Conservation (phyloP, 495 filamentous ascomycete species). For the Amorphotheca resinae region DNA sequence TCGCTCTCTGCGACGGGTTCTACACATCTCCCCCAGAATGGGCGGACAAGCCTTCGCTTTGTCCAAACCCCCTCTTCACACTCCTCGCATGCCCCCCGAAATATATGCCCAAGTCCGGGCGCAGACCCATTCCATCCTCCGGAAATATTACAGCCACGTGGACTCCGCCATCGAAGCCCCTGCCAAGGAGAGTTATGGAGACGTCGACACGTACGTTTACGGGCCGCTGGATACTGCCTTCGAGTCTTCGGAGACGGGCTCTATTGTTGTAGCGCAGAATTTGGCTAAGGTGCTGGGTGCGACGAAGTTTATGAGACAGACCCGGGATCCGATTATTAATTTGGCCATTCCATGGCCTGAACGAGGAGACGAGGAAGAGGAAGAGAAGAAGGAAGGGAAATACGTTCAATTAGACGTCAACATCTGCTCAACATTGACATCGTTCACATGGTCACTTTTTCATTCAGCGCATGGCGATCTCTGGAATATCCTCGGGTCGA, state of each 20-base stretch:
- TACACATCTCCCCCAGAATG: too few species aligned
- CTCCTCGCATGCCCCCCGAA: constrained; percentile 42
- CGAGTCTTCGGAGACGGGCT: constrained; percentile 2
- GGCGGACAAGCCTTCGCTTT: constrained; percentile 44
- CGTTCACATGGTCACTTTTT: constrained; percentile 47
- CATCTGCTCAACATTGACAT: constrained; percentile 28
- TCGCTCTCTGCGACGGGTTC: too few species aligned
- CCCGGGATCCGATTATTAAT: constrained; percentile 20
- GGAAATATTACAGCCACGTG: constrained; percentile 32
- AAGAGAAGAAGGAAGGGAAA: constrained; percentile 14
- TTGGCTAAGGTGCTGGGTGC: constrained; percentile 22
- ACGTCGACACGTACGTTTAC: constrained; percentile 47
- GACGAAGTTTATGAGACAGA: constrained; percentile 17
- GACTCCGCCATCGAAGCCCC: constrained; percentile 42
- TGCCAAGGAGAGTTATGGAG: constrained; percentile 41
- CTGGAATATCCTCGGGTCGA: constrained; percentile 50
- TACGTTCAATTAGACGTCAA: constrained; percentile 56
- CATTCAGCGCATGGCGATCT: constrained; percentile 52
- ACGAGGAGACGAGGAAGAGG: neutral
- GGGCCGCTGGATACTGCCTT: constrained; percentile 17
- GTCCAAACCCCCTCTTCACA: constrained; percentile 30
- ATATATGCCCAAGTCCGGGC: constrained; percentile 34
- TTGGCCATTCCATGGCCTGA: constrained; percentile 40
- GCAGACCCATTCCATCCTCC: constrained; percentile 29
- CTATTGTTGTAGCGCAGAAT: constrained; percentile 10